Percentiles rank a stretch among this genome's conserved stretches.
phyloP scores from a whole-genome alignment of 805 yeast species.

The Kodamaea hsintzibuensis region DNA sequence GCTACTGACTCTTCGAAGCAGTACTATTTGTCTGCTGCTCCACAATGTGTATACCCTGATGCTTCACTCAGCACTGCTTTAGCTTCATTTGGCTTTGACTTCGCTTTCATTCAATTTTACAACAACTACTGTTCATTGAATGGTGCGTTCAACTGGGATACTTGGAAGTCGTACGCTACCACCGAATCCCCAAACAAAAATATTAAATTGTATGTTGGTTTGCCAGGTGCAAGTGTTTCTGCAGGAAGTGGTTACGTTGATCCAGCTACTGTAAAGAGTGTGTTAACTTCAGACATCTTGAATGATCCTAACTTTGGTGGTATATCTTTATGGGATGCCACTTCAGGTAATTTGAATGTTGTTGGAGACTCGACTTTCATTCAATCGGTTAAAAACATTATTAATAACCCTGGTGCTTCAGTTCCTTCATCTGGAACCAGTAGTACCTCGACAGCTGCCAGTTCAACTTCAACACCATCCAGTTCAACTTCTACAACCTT shows the following conservation, averaged over 20 bases:
- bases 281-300: constrained; percentile 17
- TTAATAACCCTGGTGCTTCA: constrained; percentile 11
- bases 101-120: constrained; percentile 85
- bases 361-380: constrained; percentile 17
- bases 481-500: not conserved
- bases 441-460: not conserved
- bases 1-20: constrained; percentile 42
- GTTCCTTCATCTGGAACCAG: constrained; percentile 1
- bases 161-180: constrained; percentile 69
- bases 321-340: constrained; percentile 38
- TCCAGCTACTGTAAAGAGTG: constrained; percentile 18
- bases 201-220: constrained; percentile 70
- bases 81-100: constrained; percentile 65
- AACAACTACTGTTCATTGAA: constrained; percentile 72
- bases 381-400: constrained; percentile 19
- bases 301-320: constrained; percentile 35
- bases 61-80: constrained; percentile 31
- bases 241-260: constrained; percentile 58
- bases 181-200: constrained; percentile 62
- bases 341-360: constrained; percentile 24
- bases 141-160: constrained; percentile 56
- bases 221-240: constrained; percentile 53
- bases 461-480: constrained; percentile 7
- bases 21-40: constrained; percentile 85
- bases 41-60: constrained; percentile 91